Evolutionary conservation across 164 flowering plant species (phyloP).

Genomic region (Sextonia rubra): DNA sequence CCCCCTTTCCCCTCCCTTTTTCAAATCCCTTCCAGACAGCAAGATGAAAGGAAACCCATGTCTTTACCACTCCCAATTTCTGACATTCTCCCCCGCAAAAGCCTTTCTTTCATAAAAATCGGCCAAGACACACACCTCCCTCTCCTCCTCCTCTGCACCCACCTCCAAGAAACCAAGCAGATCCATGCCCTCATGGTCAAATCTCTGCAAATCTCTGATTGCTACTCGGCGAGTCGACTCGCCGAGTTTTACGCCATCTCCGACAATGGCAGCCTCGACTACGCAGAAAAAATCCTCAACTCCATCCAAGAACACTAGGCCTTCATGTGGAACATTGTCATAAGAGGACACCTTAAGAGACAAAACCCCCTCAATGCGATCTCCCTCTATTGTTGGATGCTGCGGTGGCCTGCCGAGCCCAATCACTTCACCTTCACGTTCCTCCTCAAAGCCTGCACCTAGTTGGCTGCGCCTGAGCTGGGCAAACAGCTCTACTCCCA

Average conservation of each 20-base stretch:
- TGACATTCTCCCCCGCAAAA: neutral
- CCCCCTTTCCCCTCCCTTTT: neutral
- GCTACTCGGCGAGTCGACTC: constrained; percentile 11
- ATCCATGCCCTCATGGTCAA: constrained; percentile 16
- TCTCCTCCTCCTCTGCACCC: constrained; percentile 11
- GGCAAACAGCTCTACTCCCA: constrained; percentile 15
- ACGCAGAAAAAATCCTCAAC: constrained; percentile 7
- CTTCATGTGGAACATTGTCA: constrained; percentile 13
- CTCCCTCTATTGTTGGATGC: constrained; percentile 9
- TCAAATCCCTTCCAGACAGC: neutral
- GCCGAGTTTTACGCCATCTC: constrained; percentile 18
- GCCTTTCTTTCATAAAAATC: neutral
- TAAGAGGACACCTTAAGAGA: constrained; percentile 13
- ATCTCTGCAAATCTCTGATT: constrained; percentile 8
- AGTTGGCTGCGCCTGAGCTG: neutral
- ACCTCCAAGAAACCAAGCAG: constrained; percentile 14
- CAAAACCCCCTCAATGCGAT: constrained; percentile 7
- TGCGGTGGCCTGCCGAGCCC: neutral
- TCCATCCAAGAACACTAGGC: constrained; percentile 5
- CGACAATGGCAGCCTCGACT: constrained; percentile 9
- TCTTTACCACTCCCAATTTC: neutral
- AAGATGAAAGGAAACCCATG: neutral
- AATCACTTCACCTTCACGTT: constrained; percentile 19
- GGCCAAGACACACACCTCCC: constrained; percentile 3
- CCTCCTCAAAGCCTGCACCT: constrained; percentile 15